Evolutionary conservation across 371 early-diverging fungal species (phyloP).

Genomic region (Mucor indicus): DNA sequence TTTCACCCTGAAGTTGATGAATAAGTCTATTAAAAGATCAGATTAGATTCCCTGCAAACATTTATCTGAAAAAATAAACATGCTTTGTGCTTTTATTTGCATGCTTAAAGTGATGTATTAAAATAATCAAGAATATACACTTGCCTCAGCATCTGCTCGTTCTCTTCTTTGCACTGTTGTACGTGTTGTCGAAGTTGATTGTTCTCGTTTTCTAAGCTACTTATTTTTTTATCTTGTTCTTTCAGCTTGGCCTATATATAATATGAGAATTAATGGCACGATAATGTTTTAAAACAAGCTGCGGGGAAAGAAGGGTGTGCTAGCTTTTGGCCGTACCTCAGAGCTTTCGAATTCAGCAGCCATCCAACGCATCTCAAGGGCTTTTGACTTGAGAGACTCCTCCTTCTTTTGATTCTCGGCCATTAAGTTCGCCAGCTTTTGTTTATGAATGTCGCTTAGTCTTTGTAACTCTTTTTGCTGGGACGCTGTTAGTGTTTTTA

Average conservation of each 20-base stretch:
- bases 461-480: conserved; percentile 43
- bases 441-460: conserved; percentile 31
- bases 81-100: too few species aligned
- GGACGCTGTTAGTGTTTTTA: conserved; percentile 32
- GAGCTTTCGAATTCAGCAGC: conserved; percentile 41
- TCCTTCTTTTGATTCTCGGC: conserved; percentile 24
- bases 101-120: too few species aligned
- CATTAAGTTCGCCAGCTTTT: conserved; percentile 31
- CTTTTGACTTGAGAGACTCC: conserved; percentile 30
- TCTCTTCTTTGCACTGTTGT: conserved; percentile 35
- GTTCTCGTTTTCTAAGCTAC: conserved; percentile 32
- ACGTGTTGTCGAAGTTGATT: conserved; percentile 21
- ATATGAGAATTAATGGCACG: too few species aligned
- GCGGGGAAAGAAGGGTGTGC: too few species aligned
- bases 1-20: conserved; percentile 37
- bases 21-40: conserved; percentile 25
- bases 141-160: conserved; percentile 48
- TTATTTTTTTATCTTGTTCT: conserved; percentile 27
- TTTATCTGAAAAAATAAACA: too few species aligned
- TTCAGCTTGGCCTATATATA: conserved; percentile 39
- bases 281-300: too few species aligned
- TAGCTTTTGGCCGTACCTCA: too few species aligned
- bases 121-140: background rate
- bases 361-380: conserved; percentile 40
- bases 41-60: too few species aligned